Evolutionary conservation across 2,329 filamentous ascomycete genomes (phyloP).

Genomic region (Penicillium brevicompactum): DNA sequence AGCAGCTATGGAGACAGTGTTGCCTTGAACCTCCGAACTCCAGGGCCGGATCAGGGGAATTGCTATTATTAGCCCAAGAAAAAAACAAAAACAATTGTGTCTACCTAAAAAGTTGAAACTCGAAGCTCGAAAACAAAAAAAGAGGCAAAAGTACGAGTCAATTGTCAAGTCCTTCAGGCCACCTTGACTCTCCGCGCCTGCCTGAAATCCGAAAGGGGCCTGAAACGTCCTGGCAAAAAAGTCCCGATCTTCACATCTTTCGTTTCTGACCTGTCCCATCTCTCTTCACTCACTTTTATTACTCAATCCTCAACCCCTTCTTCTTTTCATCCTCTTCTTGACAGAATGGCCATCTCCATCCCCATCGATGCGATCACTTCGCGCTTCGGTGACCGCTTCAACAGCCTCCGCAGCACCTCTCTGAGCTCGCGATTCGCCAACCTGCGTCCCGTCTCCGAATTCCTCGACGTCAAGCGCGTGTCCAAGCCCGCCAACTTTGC

Average conservation of each 20-base stretch:
- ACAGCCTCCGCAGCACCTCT: constrained; percentile 76
- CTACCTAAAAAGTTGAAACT: not conserved
- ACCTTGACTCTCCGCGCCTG: not conserved
- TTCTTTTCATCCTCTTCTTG: not conserved
- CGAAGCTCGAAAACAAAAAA: too few species aligned
- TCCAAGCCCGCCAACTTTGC: constrained; percentile 91
- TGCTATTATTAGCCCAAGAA: constrained; percentile 3
- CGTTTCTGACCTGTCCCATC: constrained; percentile 1
- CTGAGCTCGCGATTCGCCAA: constrained; percentile 85
- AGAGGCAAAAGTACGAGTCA: too few species aligned
- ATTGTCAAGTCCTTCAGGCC: not conserved
- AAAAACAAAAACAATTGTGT: not conserved
- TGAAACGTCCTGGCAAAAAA: constrained; percentile 11
- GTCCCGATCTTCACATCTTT: constrained; percentile 5
- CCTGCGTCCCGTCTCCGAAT: constrained; percentile 86
- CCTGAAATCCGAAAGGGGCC: not conserved
- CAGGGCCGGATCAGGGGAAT: not conserved
- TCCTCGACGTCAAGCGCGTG: constrained; percentile 92
- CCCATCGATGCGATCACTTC: constrained; percentile 90
- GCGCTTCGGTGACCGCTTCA: constrained; percentile 87
- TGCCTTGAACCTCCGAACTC: not conserved
- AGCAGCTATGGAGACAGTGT: not conserved
- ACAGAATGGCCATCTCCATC: constrained; percentile 83
- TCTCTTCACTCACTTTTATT: not conserved
- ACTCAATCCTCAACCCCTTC: constrained; percentile 1